Evolutionary conservation across 2,329 filamentous ascomycete species (phyloP).

Genomic region (Sporothrix euskadiensis): DNA sequence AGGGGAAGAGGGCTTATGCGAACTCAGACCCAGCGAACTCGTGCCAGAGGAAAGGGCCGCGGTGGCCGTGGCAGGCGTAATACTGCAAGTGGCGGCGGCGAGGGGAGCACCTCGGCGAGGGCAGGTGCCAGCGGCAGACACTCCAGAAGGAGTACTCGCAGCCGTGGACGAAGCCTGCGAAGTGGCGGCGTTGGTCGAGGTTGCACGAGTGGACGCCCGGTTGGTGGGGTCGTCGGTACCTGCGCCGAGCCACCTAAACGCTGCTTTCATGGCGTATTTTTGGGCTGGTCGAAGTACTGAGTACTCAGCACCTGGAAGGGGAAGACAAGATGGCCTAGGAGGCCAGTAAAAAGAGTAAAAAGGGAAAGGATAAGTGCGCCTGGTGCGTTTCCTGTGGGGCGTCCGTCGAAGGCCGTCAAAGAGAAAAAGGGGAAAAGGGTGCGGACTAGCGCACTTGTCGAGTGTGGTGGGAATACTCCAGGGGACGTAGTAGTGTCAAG

Average conservation of each 20-base stretch:
- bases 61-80: conserved; percentile 19
- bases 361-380: background rate
- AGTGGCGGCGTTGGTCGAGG: background rate
- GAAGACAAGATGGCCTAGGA: background rate
- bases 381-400: conserved; percentile 27
- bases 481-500: conserved; percentile 14
- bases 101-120: conserved; percentile 18
- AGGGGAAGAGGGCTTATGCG: background rate
- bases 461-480: background rate
- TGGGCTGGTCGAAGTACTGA: background rate
- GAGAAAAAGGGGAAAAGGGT: conserved; percentile 17
- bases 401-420: conserved; percentile 22
- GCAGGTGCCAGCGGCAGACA: background rate
- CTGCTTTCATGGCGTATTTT: conserved; percentile 24
- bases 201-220: conserved; percentile 25
- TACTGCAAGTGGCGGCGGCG: conserved; percentile 20
- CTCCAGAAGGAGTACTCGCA: conserved; percentile 7
- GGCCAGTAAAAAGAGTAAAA: background rate
- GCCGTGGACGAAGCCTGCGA: background rate
- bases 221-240: conserved; percentile 32
- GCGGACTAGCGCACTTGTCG: conserved; percentile 21
- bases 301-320: conserved; percentile 8
- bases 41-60: conserved; percentile 6
- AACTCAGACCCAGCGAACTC: background rate
- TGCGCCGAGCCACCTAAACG: conserved; percentile 30